Conservation (phyloP, 768 basidiomycete species). For the Leccinum aurantiacum region DNA sequence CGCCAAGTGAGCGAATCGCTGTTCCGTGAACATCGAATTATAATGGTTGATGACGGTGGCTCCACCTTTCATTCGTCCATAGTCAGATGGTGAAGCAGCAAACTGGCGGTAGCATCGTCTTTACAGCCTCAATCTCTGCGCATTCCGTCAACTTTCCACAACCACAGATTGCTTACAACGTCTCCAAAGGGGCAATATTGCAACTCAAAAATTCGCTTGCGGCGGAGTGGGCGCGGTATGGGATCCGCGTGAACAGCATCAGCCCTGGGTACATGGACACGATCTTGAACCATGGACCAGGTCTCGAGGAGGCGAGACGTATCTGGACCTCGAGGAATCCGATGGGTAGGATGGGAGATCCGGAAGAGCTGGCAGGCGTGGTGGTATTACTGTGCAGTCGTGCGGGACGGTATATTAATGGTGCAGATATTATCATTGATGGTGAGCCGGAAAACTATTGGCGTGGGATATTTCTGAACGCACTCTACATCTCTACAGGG, state of each 20-base stretch:
- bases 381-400: conserved; percentile 43
- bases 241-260: conserved; percentile 44
- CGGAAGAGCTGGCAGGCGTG: conserved; percentile 40
- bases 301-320: conserved; percentile 31
- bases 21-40: background rate
- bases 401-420: conserved; percentile 45
- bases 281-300: conserved; percentile 38
- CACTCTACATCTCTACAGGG: conserved; percentile 9
- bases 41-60: background rate
- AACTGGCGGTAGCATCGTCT: conserved; percentile 41
- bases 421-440: conserved; percentile 42
- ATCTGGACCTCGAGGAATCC: conserved; percentile 42
- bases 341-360: conserved; percentile 45
- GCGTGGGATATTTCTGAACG: background rate
- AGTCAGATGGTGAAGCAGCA: conserved; percentile 45
- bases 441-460: conserved; percentile 29
- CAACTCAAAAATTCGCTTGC: conserved; percentile 41
- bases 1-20: conserved; percentile 27
- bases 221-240: conserved; percentile 43
- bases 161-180: conserved; percentile 42
- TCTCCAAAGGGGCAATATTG: conserved; percentile 42
- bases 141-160: conserved; percentile 43
- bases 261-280: conserved; percentile 48
- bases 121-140: conserved; percentile 44
- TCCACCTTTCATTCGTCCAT: background rate